Evolutionary conservation across 345 rosid species (phyloP).

Genomic region (Durio zibethinus): DNA sequence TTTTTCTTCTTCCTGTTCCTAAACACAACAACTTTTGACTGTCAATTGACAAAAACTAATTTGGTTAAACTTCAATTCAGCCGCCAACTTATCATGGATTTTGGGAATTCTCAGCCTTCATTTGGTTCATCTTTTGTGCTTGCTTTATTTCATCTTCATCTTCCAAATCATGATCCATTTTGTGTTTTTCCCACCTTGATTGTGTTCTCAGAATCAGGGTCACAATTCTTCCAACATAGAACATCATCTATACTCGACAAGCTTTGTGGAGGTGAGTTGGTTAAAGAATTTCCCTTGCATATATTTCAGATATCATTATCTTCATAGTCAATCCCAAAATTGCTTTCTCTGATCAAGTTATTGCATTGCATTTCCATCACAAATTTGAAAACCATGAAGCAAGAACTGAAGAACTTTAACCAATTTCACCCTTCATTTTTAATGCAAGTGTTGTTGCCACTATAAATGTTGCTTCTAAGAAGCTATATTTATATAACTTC

Average conservation of each 20-base stretch:
- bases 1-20: not conserved
- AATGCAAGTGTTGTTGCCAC: too few relatives aligned
- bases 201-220: constrained; percentile 42
- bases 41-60: not conserved
- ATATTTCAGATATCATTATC: too few relatives aligned
- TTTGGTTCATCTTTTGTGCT: not conserved
- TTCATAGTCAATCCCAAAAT: too few relatives aligned
- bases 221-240: constrained; percentile 38
- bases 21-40: not conserved
- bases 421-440: too few relatives aligned
- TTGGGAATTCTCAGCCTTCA: constrained; percentile 34
- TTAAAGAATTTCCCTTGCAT: too few relatives aligned
- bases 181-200: constrained; percentile 4
- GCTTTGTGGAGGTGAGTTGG: constrained; percentile 48
- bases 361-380: too few relatives aligned
- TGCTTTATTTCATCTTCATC: not conserved
- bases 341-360: too few relatives aligned
- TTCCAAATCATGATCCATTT: constrained; percentile 1
- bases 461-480: too few relatives aligned
- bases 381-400: too few relatives aligned
- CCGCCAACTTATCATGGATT: constrained; percentile 35
- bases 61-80: not conserved
- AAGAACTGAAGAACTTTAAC: too few relatives aligned
- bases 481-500: too few relatives aligned
- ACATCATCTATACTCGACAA: constrained; percentile 48